phyloP scores from a whole-genome alignment of 1,284 basidiomycete genomes.

The Tylopilus sp. region DNA sequence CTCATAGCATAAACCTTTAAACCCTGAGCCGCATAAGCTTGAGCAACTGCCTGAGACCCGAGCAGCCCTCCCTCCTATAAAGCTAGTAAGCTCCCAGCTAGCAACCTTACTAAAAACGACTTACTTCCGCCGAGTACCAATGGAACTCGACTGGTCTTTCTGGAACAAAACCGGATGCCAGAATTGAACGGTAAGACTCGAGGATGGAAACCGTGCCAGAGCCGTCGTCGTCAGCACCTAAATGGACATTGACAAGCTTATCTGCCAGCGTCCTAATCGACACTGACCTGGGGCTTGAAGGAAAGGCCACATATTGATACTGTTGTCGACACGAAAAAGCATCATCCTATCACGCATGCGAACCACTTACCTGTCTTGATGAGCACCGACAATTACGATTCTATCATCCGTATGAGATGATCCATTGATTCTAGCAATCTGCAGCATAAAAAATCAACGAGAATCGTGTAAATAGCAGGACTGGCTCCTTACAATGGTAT shows the following conservation, averaged over 20 bases:
- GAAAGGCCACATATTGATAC: constrained; percentile 86
- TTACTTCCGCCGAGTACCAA: constrained; percentile 90
- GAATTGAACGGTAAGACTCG: constrained; percentile 82
- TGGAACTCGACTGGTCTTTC: constrained; percentile 86
- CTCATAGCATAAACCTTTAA: constrained; percentile 85
- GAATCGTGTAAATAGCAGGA: background rate
- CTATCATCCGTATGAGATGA: constrained; percentile 57
- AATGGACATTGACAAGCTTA: constrained; percentile 3
- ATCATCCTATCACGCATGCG: constrained; percentile 9
- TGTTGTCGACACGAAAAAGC: constrained; percentile 30
- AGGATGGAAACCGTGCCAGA: constrained; percentile 92
- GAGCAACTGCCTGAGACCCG: constrained; percentile 89
- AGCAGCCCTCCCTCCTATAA: constrained; percentile 87
- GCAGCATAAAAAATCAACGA: constrained; percentile 6
- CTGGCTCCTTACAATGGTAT: constrained; percentile 66
- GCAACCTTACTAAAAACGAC: constrained; percentile 5
- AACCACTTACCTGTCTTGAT: constrained; percentile 75
- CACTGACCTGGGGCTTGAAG: constrained; percentile 76
- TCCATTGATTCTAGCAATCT: constrained; percentile 74
- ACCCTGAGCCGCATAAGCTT: constrained; percentile 62
- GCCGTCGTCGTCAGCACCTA: constrained; percentile 85
- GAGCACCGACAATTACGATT: constrained; percentile 73
- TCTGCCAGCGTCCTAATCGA: constrained; percentile 1
- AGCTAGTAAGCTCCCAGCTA: constrained; percentile 1
- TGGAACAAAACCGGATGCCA: constrained; percentile 77